phyloP scores from a whole-genome alignment of 2,329 filamentous ascomycete species.

The Chalaropsis ovoidea region DNA sequence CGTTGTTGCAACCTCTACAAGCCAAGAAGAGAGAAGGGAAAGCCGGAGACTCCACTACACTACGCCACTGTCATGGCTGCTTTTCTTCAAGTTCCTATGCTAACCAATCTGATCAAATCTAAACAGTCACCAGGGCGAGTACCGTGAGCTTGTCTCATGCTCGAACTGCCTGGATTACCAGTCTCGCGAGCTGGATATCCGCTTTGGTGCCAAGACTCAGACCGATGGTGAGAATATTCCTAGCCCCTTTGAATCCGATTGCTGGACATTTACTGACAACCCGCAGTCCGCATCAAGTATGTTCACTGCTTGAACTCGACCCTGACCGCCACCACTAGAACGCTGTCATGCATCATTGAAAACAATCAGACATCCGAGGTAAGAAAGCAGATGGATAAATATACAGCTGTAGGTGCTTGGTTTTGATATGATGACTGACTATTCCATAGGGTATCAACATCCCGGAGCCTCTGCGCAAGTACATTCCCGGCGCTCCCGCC shows the following conservation, averaged over 20 bases:
- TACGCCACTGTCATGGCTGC: not conserved
- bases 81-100: not conserved
- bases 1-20: not conserved
- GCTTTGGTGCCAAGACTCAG: constrained; percentile 78
- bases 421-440: constrained; percentile 14
- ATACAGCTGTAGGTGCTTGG: not conserved
- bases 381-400: not conserved
- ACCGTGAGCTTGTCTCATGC: constrained; percentile 96
- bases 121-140: constrained; percentile 61
- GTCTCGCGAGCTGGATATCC: constrained; percentile 83
- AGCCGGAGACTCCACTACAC: no score
- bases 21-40: no score
- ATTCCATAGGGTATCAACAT: constrained; percentile 60
- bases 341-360: constrained; percentile 88
- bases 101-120: not conserved
- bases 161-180: constrained; percentile 99
- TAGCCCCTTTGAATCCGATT: no score
- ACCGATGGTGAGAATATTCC: constrained; percentile 51
- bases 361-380: constrained; percentile 90
- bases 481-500: constrained; percentile 78
- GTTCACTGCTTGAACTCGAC: constrained; percentile 89
- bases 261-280: not conserved
- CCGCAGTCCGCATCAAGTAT: constrained; percentile 62
- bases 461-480: constrained; percentile 75
- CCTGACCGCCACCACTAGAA: constrained; percentile 80